A percentile compares a stretch with the other conserved stretches of the same genome.
phyloP scores from a whole-genome alignment of 1,139 yeast genomes.

The Hemisphaericaspora subhashii region DNA sequence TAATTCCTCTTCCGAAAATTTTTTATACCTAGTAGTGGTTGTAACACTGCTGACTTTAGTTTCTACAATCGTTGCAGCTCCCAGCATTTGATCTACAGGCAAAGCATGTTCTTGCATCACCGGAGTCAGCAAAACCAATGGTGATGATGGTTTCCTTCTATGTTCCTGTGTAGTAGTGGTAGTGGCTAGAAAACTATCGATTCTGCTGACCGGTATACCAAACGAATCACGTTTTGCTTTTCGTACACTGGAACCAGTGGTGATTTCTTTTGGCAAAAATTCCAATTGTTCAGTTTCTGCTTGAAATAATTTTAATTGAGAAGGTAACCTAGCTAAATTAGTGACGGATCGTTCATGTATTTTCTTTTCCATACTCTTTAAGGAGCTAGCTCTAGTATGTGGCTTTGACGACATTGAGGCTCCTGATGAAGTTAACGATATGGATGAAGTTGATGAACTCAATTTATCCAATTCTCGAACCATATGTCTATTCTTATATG shows the following conservation, averaged over 20 bases:
- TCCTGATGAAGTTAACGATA: constrained; percentile 11
- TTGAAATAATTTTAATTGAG: constrained; percentile 54
- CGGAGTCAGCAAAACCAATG: background rate
- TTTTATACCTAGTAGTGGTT: constrained; percentile 8
- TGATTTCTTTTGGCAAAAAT: constrained; percentile 33
- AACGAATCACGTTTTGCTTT: constrained; percentile 31
- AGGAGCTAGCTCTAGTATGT: constrained; percentile 16
- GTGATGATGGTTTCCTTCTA: background rate
- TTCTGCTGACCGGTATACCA: constrained; percentile 20
- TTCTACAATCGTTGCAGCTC: background rate
- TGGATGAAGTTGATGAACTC: constrained; percentile 23
- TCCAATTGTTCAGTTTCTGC: constrained; percentile 33
- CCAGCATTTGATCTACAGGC: no score
- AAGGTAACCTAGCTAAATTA: constrained; percentile 44
- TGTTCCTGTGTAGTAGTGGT: background rate
- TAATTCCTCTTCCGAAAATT: constrained; percentile 41
- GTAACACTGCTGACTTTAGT: background rate
- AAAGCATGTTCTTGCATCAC: background rate
- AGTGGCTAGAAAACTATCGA: constrained; percentile 8
- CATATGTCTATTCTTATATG: constrained; percentile 22
- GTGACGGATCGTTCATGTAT: constrained; percentile 10
- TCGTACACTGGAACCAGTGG: constrained; percentile 39
- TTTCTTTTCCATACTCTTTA: constrained; percentile 11
- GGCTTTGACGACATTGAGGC: constrained; percentile 8
- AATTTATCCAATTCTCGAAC: constrained; percentile 27